Evolutionary conservation across 345 rosid species (phyloP).

Genomic region (Aurinia saxatilis): DNA sequence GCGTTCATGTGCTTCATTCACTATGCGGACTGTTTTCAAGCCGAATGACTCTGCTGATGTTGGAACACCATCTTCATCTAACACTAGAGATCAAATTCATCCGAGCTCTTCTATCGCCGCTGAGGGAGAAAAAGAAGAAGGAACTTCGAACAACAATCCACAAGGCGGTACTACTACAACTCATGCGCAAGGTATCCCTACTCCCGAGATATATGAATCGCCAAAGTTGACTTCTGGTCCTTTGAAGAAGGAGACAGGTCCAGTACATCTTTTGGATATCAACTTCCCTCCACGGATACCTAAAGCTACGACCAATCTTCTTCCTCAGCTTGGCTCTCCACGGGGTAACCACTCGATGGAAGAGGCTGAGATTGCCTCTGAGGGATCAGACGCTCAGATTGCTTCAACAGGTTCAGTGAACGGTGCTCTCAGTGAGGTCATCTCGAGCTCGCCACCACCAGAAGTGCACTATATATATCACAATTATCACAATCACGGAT

Average conservation of each 20-base stretch:
- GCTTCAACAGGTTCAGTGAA: conserved; percentile 67
- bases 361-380: conserved; percentile 21
- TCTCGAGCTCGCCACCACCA: conserved; percentile 28
- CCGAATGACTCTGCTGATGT: conserved; percentile 41
- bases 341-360: conserved; percentile 20
- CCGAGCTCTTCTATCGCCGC: conserved; percentile 35
- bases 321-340: conserved; percentile 14
- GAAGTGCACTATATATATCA: conserved; percentile 20
- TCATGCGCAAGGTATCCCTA: conserved; percentile 71
- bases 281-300: conserved; percentile 64
- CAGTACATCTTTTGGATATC: conserved; percentile 74
- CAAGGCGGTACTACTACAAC: conserved; percentile 22
- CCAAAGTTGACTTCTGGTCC: conserved; percentile 64
- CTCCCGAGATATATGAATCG: conserved; percentile 86
- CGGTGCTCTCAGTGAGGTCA: conserved; percentile 50
- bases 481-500: conserved; percentile 24
- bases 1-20: conserved; percentile 80
- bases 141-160: conserved; percentile 33
- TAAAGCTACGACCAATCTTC: conserved; percentile 30
- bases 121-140: conserved; percentile 39
- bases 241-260: conserved; percentile 49
- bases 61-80: conserved; percentile 30
- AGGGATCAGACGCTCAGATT: conserved; percentile 40
- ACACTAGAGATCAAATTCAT: conserved; percentile 36
- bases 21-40: conserved; percentile 75